Percentiles rank a stretch among this genome's conserved stretches.
Evolutionary conservation across 1,139 yeast species (phyloP).

Genomic region (Diutina neorugosa): DNA sequence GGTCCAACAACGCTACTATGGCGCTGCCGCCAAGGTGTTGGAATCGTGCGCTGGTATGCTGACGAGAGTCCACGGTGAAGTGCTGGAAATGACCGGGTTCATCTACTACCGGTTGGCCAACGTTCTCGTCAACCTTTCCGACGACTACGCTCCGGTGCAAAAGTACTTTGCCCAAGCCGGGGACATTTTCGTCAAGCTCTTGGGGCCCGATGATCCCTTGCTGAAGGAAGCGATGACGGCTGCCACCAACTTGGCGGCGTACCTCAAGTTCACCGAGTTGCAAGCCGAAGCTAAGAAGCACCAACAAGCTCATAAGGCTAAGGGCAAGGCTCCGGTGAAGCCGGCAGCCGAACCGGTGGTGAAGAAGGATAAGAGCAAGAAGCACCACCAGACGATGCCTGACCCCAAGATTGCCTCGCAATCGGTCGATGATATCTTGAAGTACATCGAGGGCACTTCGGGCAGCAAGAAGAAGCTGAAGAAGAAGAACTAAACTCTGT

Average conservation of each 20-base stretch:
- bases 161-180: conserved; percentile 41
- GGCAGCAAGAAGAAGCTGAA: conserved; percentile 10
- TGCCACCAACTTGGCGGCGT: conserved; percentile 37
- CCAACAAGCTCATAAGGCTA: conserved; percentile 11
- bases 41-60: conserved; percentile 39
- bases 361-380: conserved; percentile 17
- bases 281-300: conserved; percentile 21
- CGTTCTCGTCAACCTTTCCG: conserved; percentile 39
- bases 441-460: conserved; percentile 45
- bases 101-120: conserved; percentile 50
- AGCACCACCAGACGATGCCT: conserved; percentile 13
- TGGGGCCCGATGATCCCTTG: conserved; percentile 52
- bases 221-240: conserved; percentile 56
- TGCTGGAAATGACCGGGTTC: conserved; percentile 47
- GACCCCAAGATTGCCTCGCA: conserved; percentile 46
- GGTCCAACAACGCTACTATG: conserved; percentile 32
- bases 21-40: conserved; percentile 24
- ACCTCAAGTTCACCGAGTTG: conserved; percentile 22
- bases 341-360: conserved; percentile 14
- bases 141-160: conserved; percentile 43
- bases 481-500: conserved; percentile 7
- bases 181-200: conserved; percentile 38
- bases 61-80: conserved; percentile 38
- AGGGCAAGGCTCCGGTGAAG: conserved; percentile 6
- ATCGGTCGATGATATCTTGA: conserved; percentile 58